Conservation (phyloP, 176 grass and related monocot genomes). For the Pharus latifolius region DNA sequence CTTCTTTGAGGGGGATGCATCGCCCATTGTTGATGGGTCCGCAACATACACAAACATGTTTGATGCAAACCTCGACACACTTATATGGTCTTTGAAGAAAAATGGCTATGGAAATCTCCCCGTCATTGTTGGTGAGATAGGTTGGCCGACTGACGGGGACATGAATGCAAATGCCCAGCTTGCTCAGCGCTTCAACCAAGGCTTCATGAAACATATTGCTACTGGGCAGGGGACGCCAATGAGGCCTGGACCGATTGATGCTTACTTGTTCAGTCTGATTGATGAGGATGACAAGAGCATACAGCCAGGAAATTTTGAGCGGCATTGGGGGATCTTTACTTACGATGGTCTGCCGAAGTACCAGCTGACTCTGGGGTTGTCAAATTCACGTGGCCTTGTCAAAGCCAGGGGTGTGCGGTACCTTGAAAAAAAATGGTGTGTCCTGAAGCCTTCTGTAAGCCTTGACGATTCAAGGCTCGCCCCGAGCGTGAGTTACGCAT, state of each 20-base stretch:
- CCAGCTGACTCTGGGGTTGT: constrained; percentile 42
- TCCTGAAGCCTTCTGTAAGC: constrained; percentile 61
- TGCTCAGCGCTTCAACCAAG: constrained; percentile 85
- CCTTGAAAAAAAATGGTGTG: constrained; percentile 92
- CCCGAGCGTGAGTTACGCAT: constrained; percentile 62
- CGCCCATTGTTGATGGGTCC: constrained; percentile 60
- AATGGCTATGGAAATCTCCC: constrained; percentile 76
- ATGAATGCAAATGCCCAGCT: constrained; percentile 65
- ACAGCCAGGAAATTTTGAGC: constrained; percentile 93
- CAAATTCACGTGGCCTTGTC: constrained; percentile 26
- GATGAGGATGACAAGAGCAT: constrained; percentile 97
- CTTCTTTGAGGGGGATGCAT: constrained; percentile 70
- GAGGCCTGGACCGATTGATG: constrained; percentile 66
- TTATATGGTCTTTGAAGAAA: constrained; percentile 87
- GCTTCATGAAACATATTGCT: constrained; percentile 75
- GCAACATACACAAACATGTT: constrained; percentile 89
- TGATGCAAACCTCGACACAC: constrained; percentile 86
- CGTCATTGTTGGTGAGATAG: constrained; percentile 77
- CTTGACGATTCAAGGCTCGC: constrained; percentile 38
- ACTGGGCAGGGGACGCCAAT: constrained; percentile 60
- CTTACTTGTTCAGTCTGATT: constrained; percentile 87
- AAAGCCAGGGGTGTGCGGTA: constrained; percentile 48
- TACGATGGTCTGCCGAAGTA: constrained; percentile 87
- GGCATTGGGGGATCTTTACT: constrained; percentile 94
- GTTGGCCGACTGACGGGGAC: constrained; percentile 91